Conservation (phyloP, 345 rosid species). For the Bruguiera sexangula region DNA sequence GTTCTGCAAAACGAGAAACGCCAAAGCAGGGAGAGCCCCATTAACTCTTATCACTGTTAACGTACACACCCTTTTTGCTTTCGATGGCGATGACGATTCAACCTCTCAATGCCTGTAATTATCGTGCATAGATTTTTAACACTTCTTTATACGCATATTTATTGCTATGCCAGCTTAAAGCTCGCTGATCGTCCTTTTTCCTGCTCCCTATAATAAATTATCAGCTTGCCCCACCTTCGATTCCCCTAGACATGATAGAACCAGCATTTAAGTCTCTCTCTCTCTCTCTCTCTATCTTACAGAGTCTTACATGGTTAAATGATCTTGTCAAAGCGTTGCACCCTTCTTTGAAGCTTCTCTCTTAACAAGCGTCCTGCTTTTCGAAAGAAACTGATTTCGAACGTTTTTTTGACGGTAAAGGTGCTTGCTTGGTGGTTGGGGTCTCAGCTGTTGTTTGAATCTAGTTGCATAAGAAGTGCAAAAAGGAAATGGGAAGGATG, state of each 20-base stretch:
- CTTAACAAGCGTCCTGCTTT: neutral
- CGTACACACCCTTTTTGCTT: constrained; percentile 12
- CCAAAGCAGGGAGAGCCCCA: constrained; percentile 20
- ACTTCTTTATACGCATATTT: constrained; percentile 14
- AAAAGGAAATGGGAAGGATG: constrained; percentile 26
- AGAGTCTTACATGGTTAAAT: neutral
- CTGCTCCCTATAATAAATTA: constrained; percentile 4
- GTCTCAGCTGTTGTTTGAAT: constrained; percentile 6
- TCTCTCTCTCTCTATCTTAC: constrained; percentile 5
- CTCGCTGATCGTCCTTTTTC: constrained; percentile 49
- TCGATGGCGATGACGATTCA: constrained; percentile 22
- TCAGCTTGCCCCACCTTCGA: constrained; percentile 25
- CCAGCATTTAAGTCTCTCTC: constrained; percentile 25
- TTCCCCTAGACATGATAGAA: constrained; percentile 37
- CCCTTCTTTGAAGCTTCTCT: neutral
- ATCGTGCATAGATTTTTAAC: constrained; percentile 9
- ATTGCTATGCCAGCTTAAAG: constrained; percentile 57
- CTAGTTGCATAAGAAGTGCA: neutral
- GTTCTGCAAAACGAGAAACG: constrained; percentile 10
- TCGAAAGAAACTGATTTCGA: too few relatives aligned
- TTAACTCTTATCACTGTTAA: constrained; percentile 31
- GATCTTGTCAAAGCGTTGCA: neutral
- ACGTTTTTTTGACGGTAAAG: neutral
- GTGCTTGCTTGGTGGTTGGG: neutral
- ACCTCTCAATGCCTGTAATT: constrained; percentile 14